These are phyloP conservation scores for Cardiospermum halicacabum DNA, from an alignment of 345 rosid genomes.

Conservation along the genomic window DNA sequence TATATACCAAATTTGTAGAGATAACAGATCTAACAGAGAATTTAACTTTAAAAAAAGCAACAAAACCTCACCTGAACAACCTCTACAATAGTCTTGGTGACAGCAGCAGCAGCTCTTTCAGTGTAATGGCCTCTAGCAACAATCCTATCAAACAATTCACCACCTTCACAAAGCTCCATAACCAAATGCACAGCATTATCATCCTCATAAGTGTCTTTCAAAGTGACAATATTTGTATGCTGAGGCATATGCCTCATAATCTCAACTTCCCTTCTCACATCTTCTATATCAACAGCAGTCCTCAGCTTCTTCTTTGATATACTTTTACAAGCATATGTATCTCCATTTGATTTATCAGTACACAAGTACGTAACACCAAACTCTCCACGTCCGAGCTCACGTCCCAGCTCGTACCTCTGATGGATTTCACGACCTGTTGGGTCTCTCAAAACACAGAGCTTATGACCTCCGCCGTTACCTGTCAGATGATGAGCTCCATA, in stretches of 20 bases:
- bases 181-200: conserved; percentile 87
- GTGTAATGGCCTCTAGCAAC: conserved; percentile 96
- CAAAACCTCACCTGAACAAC: conserved; percentile 67
- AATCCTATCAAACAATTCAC: conserved; percentile 94
- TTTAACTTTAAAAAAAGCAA: neutral
- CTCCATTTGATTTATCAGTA: conserved; percentile 52
- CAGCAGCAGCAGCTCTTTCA: conserved; percentile 92
- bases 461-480: conserved; percentile 33
- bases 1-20: neutral
- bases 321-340: conserved; percentile 77
- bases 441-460: conserved; percentile 57
- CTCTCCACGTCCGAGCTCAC: conserved; percentile 98
- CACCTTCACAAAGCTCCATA: conserved; percentile 97
- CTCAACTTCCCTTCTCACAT: conserved; percentile 95
- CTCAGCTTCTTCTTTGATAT: conserved; percentile 94
- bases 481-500: conserved; percentile 32
- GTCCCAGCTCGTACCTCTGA: conserved; percentile 59
- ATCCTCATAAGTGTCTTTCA: conserved; percentile 87
- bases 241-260: conserved; percentile 88
- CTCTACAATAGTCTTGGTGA: conserved; percentile 82
- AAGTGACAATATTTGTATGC: conserved; percentile 69
- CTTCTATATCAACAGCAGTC: conserved; percentile 86
- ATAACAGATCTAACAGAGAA: conserved; percentile 11
- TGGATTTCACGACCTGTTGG: conserved; percentile 78
- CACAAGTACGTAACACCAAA: conserved; percentile 89